phyloP scores from a whole-genome alignment of 2,329 filamentous ascomycete species.

The Stagonosporopsis vannaccii region DNA sequence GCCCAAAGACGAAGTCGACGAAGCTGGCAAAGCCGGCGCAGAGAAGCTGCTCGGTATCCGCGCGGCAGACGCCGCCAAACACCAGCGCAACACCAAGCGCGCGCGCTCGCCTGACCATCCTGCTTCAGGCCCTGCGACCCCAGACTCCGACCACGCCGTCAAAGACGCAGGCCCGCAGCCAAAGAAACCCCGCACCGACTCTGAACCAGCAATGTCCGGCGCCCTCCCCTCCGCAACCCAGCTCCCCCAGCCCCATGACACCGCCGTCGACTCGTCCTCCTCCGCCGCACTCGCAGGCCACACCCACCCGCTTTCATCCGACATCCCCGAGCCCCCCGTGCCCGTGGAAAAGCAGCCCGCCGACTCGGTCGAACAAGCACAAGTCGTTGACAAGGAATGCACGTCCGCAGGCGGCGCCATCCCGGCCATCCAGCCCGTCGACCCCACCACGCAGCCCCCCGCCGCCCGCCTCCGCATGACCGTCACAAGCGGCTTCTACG shows the following conservation, averaged over 20 bases:
- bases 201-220: slow-evolving; percentile 44
- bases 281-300: background rate
- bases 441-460: slow-evolving; percentile 54
- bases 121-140: slow-evolving; percentile 1
- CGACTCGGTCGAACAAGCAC: slow-evolving; percentile 6
- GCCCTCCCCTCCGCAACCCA: slow-evolving; percentile 30
- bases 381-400: background rate
- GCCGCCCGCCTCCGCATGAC: slow-evolving; percentile 88
- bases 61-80: slow-evolving; percentile 39
- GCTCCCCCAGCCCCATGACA: background rate
- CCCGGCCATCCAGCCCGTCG: slow-evolving; percentile 1
- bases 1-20: slow-evolving; percentile 79
- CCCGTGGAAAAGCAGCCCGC: slow-evolving; percentile 16
- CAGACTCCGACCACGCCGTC: slow-evolving; percentile 1
- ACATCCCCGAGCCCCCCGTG: slow-evolving; percentile 11
- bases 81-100: slow-evolving; percentile 39
- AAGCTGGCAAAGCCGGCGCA: slow-evolving; percentile 77
- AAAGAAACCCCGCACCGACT: slow-evolving; percentile 37
- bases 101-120: slow-evolving; percentile 25
- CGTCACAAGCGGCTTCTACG: slow-evolving; percentile 95
- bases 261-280: background rate
- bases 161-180: slow-evolving; percentile 27
- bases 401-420: background rate
- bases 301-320: slow-evolving; percentile 1
- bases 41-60: slow-evolving; percentile 66